Conservation (phyloP, 2,329 filamentous ascomycete genomes). For the Fusarium sp. region DNA sequence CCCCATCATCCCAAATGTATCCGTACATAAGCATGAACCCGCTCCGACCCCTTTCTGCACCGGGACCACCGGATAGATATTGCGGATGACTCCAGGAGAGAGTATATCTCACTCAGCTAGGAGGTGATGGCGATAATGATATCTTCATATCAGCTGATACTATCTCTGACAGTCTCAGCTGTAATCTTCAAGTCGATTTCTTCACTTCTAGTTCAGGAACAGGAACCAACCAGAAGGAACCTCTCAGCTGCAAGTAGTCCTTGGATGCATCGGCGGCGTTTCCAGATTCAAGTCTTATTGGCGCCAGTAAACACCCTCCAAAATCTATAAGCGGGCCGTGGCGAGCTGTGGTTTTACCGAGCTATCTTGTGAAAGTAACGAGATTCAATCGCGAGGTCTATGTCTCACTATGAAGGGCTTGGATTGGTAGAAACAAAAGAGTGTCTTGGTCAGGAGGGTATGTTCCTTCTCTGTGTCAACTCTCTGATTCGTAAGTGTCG, state of each 20-base stretch:
- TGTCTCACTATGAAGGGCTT: background rate
- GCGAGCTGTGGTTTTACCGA: slow-evolving; percentile 26
- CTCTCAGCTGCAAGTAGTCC: slow-evolving; percentile 14
- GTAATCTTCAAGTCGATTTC: background rate
- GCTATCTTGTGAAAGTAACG: slow-evolving; percentile 16
- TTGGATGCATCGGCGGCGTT: slow-evolving; percentile 26
- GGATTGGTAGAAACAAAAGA: background rate
- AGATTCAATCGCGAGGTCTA: background rate
- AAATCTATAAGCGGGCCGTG: slow-evolving; percentile 37
- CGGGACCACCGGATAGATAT: slow-evolving; percentile 1
- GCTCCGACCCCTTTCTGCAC: slow-evolving; percentile 7
- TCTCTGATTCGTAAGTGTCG: too few species aligned
- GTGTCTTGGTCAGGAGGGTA: too few species aligned
- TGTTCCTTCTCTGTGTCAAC: background rate
- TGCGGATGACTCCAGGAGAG: background rate
- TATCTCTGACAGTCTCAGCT: background rate
- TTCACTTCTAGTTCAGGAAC: slow-evolving; percentile 23
- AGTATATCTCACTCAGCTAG: background rate
- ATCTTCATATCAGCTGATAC: background rate
- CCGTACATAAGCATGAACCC: background rate
- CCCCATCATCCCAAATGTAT: slow-evolving; percentile 7
- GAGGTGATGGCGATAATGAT: background rate
- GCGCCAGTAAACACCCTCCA: slow-evolving; percentile 6
- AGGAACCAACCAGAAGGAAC: slow-evolving; percentile 22
- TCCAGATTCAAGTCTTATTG: slow-evolving; percentile 25